A percentile compares a stretch with the other conserved stretches of the same genome.
phyloP scores from a whole-genome alignment of 2,329 filamentous ascomycete genomes.

The Coccinonectria pachysandricola region DNA sequence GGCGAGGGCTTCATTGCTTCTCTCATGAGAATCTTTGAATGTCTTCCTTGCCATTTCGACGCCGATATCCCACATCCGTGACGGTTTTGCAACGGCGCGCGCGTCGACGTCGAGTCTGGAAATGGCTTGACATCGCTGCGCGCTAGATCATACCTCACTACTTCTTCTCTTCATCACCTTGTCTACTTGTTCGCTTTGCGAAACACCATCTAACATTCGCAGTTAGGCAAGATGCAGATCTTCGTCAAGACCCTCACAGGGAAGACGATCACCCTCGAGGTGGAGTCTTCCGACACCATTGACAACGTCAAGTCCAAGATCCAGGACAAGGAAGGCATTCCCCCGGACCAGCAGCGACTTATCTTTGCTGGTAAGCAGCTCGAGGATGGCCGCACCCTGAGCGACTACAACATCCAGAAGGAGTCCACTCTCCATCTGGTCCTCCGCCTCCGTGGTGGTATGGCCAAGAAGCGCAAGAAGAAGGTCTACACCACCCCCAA shows the following conservation, averaged over 20 bases:
- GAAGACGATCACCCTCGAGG: slow-evolving; percentile 99
- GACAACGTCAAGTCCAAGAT: slow-evolving; percentile 99
- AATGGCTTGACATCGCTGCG: too few species aligned
- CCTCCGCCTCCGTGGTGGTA: slow-evolving; percentile 94
- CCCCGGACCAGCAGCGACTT: slow-evolving; percentile 96
- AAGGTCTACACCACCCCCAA: slow-evolving; percentile 99
- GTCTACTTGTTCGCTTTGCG: too few species aligned
- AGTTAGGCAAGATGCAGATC: slow-evolving; percentile 62
- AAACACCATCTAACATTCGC: slow-evolving; percentile 30
- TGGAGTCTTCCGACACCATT: slow-evolving; percentile 98
- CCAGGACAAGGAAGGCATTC: slow-evolving; percentile 99
- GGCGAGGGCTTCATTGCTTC: slow-evolving; percentile 21
- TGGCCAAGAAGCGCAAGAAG: slow-evolving; percentile 99
- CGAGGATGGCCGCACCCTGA: slow-evolving; percentile 96
- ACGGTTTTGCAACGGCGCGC: too few species aligned
- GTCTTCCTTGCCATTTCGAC: slow-evolving; percentile 4
- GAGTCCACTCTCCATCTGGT: slow-evolving; percentile 98
- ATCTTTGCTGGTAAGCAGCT: slow-evolving; percentile 99
- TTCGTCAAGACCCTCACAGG: slow-evolving; percentile 88
- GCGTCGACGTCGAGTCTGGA: too few species aligned
- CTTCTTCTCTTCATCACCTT: too few species aligned
- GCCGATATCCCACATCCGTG: slow-evolving; percentile 1
- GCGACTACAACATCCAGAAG: slow-evolving; percentile 99
- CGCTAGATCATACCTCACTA: too few species aligned
- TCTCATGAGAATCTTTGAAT: slow-evolving; percentile 24